Conservation (phyloP, 2,329 filamentous ascomycete genomes). For the Botrytis cinerea region DNA sequence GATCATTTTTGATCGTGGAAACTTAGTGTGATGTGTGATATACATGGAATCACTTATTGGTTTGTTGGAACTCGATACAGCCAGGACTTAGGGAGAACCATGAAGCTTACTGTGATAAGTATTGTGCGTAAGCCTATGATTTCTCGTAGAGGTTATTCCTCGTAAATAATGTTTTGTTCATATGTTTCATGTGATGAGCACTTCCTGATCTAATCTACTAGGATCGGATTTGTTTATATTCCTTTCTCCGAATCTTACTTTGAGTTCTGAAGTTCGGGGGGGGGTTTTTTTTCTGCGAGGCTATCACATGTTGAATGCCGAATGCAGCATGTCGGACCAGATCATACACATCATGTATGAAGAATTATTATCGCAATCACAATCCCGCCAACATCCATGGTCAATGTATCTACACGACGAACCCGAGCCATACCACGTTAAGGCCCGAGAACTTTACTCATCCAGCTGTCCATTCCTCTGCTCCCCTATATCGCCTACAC, state of each 20-base stretch:
- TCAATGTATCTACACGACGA: background rate
- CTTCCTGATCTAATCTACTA: background rate
- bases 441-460: background rate
- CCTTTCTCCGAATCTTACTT: background rate
- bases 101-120: background rate
- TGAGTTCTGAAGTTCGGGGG: background rate
- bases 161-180: background rate
- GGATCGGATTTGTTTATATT: background rate
- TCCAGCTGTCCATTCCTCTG: background rate
- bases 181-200: background rate
- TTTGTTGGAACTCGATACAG: background rate
- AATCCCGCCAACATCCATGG: background rate
- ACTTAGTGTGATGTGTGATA: background rate
- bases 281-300: background rate
- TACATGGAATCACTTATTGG: background rate
- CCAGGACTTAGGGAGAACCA: background rate
- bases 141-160: background rate
- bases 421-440: background rate
- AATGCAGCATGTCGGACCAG: background rate
- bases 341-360: background rate
- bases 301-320: background rate
- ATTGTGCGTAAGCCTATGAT: background rate
- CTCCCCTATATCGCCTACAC: background rate
- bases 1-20: background rate
- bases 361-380: background rate